Conservation (phyloP, 2,329 filamentous ascomycete species). For the Cladosporium colombiae region DNA sequence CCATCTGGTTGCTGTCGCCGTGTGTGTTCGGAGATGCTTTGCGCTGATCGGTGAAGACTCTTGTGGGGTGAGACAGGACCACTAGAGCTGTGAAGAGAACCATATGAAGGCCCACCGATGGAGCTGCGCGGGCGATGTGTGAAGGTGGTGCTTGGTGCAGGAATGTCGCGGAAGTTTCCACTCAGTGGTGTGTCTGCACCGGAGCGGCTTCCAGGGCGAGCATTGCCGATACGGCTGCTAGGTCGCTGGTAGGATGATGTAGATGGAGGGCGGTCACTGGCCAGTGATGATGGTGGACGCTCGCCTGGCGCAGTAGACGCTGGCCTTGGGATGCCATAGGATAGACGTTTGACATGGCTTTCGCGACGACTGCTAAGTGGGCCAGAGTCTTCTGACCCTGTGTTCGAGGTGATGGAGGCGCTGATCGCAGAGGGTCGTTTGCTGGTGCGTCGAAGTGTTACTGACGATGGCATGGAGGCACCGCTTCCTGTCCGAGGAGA, state of each 20-base stretch:
- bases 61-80: slow-evolving; percentile 23
- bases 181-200: background rate
- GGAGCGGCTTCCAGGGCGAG: slow-evolving; percentile 11
- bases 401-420: slow-evolving; percentile 17
- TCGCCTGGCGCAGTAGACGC: slow-evolving; percentile 25
- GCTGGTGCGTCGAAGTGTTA: slow-evolving; percentile 66
- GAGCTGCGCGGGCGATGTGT: slow-evolving; percentile 17
- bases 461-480: slow-evolving; percentile 52
- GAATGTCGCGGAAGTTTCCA: background rate
- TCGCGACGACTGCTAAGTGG: slow-evolving; percentile 24
- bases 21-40: slow-evolving; percentile 40
- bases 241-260: slow-evolving; percentile 59
- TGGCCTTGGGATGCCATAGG: slow-evolving; percentile 47
- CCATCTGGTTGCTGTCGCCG: slow-evolving; percentile 34
- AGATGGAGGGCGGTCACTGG: slow-evolving; percentile 29
- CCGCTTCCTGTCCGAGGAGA: slow-evolving; percentile 62
- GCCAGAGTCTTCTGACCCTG: background rate
- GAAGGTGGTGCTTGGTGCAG: background rate
- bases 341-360: slow-evolving; percentile 48
- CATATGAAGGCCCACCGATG: slow-evolving; percentile 52
- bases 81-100: slow-evolving; percentile 26
- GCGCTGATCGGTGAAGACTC: slow-evolving; percentile 27
- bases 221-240: slow-evolving; percentile 67
- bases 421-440: slow-evolving; percentile 56
- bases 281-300: slow-evolving; percentile 29